phyloP scores from a whole-genome alignment of 768 basidiomycete genomes.

The Termitomyces sp. region DNA sequence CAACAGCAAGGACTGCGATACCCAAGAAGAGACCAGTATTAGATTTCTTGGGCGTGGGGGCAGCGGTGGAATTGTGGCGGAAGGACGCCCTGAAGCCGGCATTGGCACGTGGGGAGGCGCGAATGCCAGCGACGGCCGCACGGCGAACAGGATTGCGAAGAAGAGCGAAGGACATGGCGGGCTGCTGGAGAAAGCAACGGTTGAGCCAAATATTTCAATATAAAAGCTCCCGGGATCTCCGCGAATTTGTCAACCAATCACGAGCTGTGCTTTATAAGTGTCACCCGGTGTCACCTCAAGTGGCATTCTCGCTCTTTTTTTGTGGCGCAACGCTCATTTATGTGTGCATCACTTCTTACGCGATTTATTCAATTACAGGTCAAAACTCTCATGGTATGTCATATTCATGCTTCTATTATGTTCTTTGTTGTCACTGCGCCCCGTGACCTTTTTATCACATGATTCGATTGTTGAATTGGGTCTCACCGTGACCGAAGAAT shows the following conservation, averaged over 20 bases:
- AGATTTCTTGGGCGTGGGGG: slow-evolving; percentile 38
- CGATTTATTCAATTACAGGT: background rate
- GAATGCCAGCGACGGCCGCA: slow-evolving; percentile 29
- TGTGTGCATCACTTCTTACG: background rate
- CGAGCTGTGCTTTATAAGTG: slow-evolving; percentile 10
- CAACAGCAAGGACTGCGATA: slow-evolving; percentile 52
- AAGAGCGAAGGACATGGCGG: slow-evolving; percentile 51
- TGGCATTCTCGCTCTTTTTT: background rate
- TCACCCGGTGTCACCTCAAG: background rate
- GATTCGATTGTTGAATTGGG: background rate
- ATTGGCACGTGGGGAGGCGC: slow-evolving; percentile 15
- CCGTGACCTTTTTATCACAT: background rate
- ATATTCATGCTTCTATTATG: background rate
- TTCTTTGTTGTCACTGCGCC: background rate
- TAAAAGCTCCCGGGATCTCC: slow-evolving; percentile 2
- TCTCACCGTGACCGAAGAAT: no score
- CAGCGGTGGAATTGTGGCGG: slow-evolving; percentile 56
- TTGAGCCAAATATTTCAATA: slow-evolving; percentile 10
- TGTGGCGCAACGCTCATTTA: slow-evolving; percentile 4
- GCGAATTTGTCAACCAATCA: slow-evolving; percentile 18
- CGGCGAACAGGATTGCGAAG: slow-evolving; percentile 48
- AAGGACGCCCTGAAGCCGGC: slow-evolving; percentile 35
- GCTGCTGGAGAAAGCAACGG: slow-evolving; percentile 8
- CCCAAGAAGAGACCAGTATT: slow-evolving; percentile 55
- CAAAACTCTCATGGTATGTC: slow-evolving; percentile 1